phyloP scores from a whole-genome alignment of 2,329 filamentous ascomycete genomes.

The Chalaropsis thielavioides region DNA sequence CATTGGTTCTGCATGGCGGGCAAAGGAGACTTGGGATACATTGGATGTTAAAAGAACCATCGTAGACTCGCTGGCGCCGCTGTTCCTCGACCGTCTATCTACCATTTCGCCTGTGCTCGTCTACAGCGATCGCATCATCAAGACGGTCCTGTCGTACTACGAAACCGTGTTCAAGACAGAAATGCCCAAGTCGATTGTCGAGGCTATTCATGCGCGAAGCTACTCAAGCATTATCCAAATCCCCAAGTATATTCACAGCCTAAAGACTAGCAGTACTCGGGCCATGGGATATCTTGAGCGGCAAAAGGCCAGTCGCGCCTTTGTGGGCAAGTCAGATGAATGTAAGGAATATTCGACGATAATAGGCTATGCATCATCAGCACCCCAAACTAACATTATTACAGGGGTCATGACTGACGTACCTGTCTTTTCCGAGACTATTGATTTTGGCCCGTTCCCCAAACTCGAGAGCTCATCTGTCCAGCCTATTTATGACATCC shows the following conservation, averaged over 20 bases:
- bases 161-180: conserved; percentile 34
- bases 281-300: conserved; percentile 40
- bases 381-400: neutral
- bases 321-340: conserved; percentile 1
- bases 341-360: conserved; percentile 4
- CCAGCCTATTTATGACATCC: conserved; percentile 29
- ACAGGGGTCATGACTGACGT: conserved; percentile 31
- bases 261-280: conserved; percentile 37
- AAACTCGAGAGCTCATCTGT: conserved; percentile 30
- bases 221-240: conserved; percentile 38
- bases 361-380: neutral
- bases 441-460: conserved; percentile 40
- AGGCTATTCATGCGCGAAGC: conserved; percentile 36
- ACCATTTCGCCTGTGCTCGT: conserved; percentile 32
- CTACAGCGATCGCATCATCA: conserved; percentile 22
- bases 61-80: conserved; percentile 39
- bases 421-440: conserved; percentile 29
- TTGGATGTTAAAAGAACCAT: conserved; percentile 43
- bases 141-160: conserved; percentile 25
- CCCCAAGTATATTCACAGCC: conserved; percentile 29
- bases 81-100: conserved; percentile 42
- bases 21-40: conserved; percentile 34
- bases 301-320: conserved; percentile 8
- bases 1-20: conserved; percentile 35
- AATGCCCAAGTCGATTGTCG: conserved; percentile 33